These are phyloP conservation scores for Lolium rigidum DNA, from an alignment of 176 grass and related monocot species.

Conservation along the genomic window DNA sequence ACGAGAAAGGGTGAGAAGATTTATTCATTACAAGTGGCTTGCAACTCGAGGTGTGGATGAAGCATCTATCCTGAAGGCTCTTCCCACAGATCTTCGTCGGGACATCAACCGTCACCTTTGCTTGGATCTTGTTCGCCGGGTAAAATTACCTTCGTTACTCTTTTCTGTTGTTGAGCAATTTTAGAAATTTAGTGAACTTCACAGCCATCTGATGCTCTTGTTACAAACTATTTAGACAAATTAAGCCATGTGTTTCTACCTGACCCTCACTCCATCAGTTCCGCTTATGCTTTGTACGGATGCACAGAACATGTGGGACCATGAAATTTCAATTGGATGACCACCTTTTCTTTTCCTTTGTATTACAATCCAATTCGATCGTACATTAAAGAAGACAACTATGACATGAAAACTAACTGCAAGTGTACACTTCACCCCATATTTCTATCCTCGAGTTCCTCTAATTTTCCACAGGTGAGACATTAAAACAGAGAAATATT, in stretches of 20 bases:
- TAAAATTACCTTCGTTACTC: slow-evolving; percentile 49
- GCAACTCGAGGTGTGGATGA: slow-evolving; percentile 93
- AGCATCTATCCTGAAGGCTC: slow-evolving; percentile 74
- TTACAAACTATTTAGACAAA: slow-evolving; percentile 9
- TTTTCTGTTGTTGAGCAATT: not conserved
- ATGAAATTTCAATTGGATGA: not conserved
- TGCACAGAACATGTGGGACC: not conserved
- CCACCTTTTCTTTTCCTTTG: not conserved
- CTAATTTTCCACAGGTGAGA: not conserved
- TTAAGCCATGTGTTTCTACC: not conserved
- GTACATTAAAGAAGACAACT: not conserved
- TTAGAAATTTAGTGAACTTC: not conserved
- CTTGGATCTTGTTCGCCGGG: slow-evolving; percentile 83
- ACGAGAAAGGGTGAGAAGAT: slow-evolving; percentile 78
- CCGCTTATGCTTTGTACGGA: not conserved
- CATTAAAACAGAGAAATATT: not conserved
- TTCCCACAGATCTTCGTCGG: slow-evolving; percentile 85
- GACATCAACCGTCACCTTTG: slow-evolving; percentile 97
- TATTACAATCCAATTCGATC: not conserved
- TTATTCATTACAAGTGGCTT: slow-evolving; percentile 97
- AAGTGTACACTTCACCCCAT: not conserved
- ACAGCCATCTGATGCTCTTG: not conserved
- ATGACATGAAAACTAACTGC: not conserved
- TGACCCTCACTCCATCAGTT: not conserved
- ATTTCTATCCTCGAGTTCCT: not conserved